Conservation (phyloP, 108 stramenopile genomes). For the Cyclotella choctawhatcheeana region DNA sequence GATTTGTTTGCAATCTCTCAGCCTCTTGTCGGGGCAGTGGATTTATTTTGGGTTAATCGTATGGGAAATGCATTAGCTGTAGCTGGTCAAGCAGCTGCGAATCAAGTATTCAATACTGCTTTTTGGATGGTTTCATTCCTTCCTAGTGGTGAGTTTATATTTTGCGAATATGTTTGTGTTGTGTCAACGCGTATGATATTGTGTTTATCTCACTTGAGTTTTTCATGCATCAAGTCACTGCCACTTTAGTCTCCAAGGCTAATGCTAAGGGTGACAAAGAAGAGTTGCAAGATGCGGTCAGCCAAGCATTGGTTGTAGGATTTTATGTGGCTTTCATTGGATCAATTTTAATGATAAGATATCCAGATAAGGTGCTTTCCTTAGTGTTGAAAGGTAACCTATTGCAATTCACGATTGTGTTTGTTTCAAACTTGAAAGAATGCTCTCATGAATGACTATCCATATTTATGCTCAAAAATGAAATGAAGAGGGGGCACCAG, state of each 20-base stretch:
- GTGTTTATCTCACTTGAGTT: not conserved
- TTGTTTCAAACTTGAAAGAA: too few relatives aligned
- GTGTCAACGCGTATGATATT: too few relatives aligned
- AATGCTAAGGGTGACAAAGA: constrained; percentile 77
- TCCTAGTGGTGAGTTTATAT: constrained; percentile 59
- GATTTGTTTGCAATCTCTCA: too few relatives aligned
- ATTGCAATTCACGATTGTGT: not conserved
- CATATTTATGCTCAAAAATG: too few relatives aligned
- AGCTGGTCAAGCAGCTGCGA: constrained; percentile 90
- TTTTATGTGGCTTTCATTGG: constrained; percentile 72
- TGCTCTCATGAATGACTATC: too few relatives aligned
- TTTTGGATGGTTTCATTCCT: constrained; percentile 88
- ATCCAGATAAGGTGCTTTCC: constrained; percentile 62
- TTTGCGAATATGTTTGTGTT: too few relatives aligned
- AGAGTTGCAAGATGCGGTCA: constrained; percentile 79
- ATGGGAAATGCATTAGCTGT: constrained; percentile 92
- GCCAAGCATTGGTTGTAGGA: constrained; percentile 81
- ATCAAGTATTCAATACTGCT: constrained; percentile 84
- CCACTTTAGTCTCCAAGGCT: constrained; percentile 84
- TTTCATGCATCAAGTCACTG: constrained; percentile 63
- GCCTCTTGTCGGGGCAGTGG: constrained; percentile 87
- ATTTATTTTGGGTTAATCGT: constrained; percentile 91
- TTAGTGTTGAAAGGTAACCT: constrained; percentile 58
- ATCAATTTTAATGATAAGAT: constrained; percentile 64
- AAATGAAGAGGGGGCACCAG: constrained; percentile 73